phyloP scores from a whole-genome alignment of 129 eudicot genomes.

The Flaveria sonorensis region DNA sequence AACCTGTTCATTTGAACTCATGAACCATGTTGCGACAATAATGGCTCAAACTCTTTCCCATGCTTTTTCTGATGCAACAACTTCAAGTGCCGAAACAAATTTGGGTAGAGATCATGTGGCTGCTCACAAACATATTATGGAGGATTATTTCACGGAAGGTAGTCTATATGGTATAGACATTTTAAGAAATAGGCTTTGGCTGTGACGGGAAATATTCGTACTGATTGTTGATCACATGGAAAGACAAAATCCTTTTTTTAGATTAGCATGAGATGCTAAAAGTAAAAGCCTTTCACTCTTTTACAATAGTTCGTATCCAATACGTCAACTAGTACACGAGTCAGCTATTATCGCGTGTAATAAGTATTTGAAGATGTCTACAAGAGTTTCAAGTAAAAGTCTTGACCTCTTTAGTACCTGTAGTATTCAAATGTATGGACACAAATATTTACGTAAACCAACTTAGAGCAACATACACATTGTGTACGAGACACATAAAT shows the following conservation, averaged over 20 bases:
- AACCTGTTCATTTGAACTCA: background rate
- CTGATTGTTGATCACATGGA: background rate
- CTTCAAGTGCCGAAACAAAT: background rate
- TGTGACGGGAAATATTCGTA: background rate
- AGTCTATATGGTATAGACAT: background rate
- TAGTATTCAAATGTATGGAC: background rate
- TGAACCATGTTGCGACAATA: background rate
- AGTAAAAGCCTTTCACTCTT: background rate
- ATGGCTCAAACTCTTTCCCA: background rate
- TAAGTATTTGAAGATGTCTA: background rate
- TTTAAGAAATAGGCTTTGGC: background rate
- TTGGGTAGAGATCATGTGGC: background rate
- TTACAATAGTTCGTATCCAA: background rate
- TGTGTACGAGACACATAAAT: background rate
- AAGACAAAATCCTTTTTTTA: background rate
- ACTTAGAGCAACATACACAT: background rate
- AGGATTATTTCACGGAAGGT: too few relatives aligned
- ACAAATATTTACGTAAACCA: background rate
- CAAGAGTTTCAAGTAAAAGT: background rate
- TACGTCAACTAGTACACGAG: background rate
- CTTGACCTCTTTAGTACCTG: background rate
- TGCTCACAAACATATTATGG: background rate
- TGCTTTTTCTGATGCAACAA: too few relatives aligned
- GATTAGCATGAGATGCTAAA: background rate
- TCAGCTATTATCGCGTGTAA: background rate